Percentiles rank a stretch among this genome's conserved stretches.
These are phyloP conservation scores for Colletotrichum karsti DNA, from an alignment of 2,329 filamentous ascomycete species.

Conservation along the genomic window DNA sequence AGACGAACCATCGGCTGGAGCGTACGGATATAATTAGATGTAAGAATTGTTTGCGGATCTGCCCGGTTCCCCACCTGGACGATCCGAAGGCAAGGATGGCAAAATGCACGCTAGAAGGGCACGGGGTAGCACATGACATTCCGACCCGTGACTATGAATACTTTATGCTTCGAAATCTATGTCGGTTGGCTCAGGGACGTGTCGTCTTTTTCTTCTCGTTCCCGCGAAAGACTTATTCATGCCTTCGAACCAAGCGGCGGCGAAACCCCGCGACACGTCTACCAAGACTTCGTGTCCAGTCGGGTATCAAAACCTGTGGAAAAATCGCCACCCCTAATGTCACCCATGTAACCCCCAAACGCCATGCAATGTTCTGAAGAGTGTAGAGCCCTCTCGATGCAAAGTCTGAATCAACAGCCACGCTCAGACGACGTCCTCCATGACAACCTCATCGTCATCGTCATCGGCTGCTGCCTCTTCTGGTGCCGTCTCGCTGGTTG, in stretches of 20 bases:
- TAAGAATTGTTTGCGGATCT: not conserved
- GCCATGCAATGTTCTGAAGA: constrained; percentile 17
- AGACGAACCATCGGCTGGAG: not conserved
- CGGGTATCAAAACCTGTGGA: constrained; percentile 17
- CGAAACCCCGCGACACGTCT: not conserved
- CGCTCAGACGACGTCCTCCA: constrained; percentile 76
- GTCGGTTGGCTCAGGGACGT: too few relatives aligned
- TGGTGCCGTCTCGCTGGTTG: constrained; percentile 44
- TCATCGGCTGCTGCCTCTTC: constrained; percentile 66
- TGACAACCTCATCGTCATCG: constrained; percentile 75
- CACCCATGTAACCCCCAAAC: constrained; percentile 5
- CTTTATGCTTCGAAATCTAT: too few relatives aligned
- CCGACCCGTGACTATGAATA: too few relatives aligned
- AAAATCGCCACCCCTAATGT: not conserved
- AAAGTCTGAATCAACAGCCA: not conserved
- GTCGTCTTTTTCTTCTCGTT: too few relatives aligned
- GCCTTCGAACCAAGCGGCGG: not conserved
- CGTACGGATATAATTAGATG: not conserved
- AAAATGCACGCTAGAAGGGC: too few relatives aligned
- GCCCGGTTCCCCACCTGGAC: constrained; percentile 12
- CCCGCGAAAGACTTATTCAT: too few relatives aligned
- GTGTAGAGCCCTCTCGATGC: not conserved
- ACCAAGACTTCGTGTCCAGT: not conserved
- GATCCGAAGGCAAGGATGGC: not conserved
- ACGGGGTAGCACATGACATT: too few relatives aligned